Base-by-base conservation (phyloP, 2,329 filamentous ascomycete species). In the Cyclaneusma minus region DNA sequence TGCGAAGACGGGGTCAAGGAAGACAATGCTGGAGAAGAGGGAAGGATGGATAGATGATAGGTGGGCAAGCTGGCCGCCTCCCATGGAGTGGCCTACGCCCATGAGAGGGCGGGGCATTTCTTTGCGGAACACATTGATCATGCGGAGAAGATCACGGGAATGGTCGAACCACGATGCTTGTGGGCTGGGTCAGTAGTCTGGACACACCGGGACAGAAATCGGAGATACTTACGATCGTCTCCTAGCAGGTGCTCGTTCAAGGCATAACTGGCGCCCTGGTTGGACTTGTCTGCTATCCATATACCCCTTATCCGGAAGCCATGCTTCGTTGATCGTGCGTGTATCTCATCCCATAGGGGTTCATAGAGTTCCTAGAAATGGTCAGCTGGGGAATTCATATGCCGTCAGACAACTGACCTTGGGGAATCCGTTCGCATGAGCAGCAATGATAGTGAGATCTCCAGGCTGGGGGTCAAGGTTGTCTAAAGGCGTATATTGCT, bases 381-480 rank as follows among this genome's bases (percentile, higher is more conserved):
- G 13, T 29, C 19, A 31, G 11, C 16, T 19, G 22, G 4, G 16
- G 8, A 3, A 7, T 21, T 19, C 16, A 10, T 5, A 30, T 41
- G 18, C 38, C 31, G 6, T 19, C 24, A 22, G 10, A n/a, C n/a
- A n/a, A n/a, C 41, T 28, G 49, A 80, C 80, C 64, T 94, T 95
- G 7, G 82, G 79, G 39, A 94, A 93, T 7, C 77, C 87, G 55
- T 94, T 94, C 25, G 83, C 87, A 53, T 94, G 85, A 4, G 77
- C 76, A 7, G 68, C 83, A 29, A 95, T 71, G 31, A 95, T 73
- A 12, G 83, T 94, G 6, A 94, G 57, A 49, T 89, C 81, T 17
- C 81, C 80, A 1, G 70, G 66, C 35, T 69, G 60, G 0, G 82
- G 77, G 13, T 56, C 51, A 1, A 58, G 62, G 40, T 85, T 84